These are phyloP conservation scores for Zizania palustris DNA, from an alignment of 202 grass and related monocot genomes.

Conservation along the genomic window DNA sequence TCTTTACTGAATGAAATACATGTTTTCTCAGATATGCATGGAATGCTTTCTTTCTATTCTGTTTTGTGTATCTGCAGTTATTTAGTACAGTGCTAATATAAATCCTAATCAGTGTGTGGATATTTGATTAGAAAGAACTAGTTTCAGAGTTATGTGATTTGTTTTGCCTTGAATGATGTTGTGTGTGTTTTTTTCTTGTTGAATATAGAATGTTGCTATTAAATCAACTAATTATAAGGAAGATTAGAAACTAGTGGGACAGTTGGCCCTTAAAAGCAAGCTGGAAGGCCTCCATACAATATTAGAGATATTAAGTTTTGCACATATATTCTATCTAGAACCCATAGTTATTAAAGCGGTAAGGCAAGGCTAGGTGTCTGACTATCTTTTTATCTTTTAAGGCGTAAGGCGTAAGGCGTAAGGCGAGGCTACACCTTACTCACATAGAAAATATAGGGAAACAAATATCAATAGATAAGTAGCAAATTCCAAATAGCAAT, in stretches of 20 bases:
- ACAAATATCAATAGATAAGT: no score
- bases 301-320: neutral
- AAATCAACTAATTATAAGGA: conserved; percentile 1
- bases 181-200: conserved; percentile 5
- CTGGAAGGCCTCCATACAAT: neutral
- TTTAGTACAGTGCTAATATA: neutral
- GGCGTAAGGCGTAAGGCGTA: no score
- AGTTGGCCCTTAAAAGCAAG: conserved; percentile 3
- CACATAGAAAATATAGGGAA: no score
- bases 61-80: conserved; percentile 1
- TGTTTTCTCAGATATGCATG: neutral
- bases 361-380: no score
- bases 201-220: neutral
- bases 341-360: no score
- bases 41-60: conserved; percentile 1
- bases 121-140: conserved; percentile 24
- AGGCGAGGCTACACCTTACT: no score
- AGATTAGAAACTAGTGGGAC: neutral
- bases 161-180: conserved; percentile 19
- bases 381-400: no score
- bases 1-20: neutral
- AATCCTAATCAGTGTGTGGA: neutral
- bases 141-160: neutral
- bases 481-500: no score
- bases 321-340: neutral